These are phyloP conservation scores for Serendipita sp. DNA, from an alignment of 768 basidiomycete species.

Conservation along the genomic window DNA sequence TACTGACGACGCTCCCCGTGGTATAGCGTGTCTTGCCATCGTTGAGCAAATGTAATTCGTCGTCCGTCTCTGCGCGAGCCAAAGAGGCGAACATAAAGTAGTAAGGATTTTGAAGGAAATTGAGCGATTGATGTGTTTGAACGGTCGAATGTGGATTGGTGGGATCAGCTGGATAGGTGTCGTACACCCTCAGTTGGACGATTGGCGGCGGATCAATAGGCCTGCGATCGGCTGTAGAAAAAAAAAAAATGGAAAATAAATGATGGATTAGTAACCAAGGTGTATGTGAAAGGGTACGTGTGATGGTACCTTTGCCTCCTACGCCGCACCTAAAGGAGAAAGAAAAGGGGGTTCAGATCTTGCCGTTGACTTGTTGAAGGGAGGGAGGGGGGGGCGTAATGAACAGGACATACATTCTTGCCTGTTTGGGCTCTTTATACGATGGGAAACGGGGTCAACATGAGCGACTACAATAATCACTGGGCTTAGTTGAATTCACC, in stretches of 20 bases:
- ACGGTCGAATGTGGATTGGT: slow-evolving; percentile 10
- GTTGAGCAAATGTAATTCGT: slow-evolving; percentile 75
- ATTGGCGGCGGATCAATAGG: slow-evolving; percentile 96
- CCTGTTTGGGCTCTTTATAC: slow-evolving; percentile 64
- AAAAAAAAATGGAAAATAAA: neutral
- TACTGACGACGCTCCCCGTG: slow-evolving; percentile 79
- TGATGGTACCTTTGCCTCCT: slow-evolving; percentile 48
- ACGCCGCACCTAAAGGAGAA: slow-evolving; percentile 55
- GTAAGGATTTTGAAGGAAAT: slow-evolving; percentile 76
- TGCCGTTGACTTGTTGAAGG: slow-evolving; percentile 18
- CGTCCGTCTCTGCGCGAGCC: slow-evolving; percentile 76
- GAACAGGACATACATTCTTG: slow-evolving; percentile 19
- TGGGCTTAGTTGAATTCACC: neutral
- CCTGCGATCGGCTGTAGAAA: slow-evolving; percentile 64
- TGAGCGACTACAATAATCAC: neutral
- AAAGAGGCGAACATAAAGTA: slow-evolving; percentile 92
- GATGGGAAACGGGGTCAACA: slow-evolving; percentile 36
- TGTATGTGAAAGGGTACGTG: neutral
- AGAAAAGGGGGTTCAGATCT: too few species aligned
- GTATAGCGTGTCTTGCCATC: slow-evolving; percentile 86
- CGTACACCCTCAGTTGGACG: slow-evolving; percentile 81
- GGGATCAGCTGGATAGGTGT: slow-evolving; percentile 23
- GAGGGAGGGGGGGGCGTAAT: neutral
- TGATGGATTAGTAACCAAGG: neutral
- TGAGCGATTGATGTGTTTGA: slow-evolving; percentile 6